A percentile compares a stretch with the other conserved stretches of the same genome.
Conservation (phyloP, 2,329 filamentous ascomycete genomes). For the Trichoderma gracile region DNA sequence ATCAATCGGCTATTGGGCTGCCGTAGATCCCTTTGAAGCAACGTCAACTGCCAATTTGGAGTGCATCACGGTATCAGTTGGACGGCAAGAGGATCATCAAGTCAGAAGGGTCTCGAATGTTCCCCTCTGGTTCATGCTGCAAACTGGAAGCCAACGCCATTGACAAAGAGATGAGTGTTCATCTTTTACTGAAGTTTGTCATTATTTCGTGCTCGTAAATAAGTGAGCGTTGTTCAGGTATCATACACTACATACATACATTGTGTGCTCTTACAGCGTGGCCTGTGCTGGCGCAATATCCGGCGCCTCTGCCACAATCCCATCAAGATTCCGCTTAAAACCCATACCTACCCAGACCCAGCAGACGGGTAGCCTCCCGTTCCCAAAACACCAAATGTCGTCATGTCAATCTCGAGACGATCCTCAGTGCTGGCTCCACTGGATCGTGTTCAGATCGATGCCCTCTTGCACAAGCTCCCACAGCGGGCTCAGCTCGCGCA, state of each 20-base stretch:
- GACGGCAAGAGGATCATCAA: not conserved
- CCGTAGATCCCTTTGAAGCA: not conserved
- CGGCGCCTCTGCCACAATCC: conserved; percentile 27
- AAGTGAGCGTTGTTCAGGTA: conserved; percentile 25
- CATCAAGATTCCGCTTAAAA: not conserved
- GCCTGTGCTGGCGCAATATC: conserved; percentile 29
- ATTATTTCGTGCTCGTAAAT: conserved; percentile 26
- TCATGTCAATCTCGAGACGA: not conserved
- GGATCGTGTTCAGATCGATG: conserved; percentile 90
- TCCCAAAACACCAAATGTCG: not conserved
- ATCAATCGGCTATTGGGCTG: not conserved
- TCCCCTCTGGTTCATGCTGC: not conserved
- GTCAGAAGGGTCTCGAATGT: not conserved
- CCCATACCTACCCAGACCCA: conserved; percentile 12
- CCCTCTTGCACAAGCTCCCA: conserved; percentile 99
- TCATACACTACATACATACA: conserved; percentile 30
- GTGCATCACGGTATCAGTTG: not conserved
- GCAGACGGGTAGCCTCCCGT: not conserved
- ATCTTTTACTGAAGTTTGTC: conserved; percentile 10
- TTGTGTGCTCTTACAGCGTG: conserved; percentile 36
- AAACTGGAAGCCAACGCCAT: not conserved
- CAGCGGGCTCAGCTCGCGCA: conserved; percentile 90
- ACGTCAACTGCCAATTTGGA: conserved; percentile 3
- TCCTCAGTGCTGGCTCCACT: conserved; percentile 92
- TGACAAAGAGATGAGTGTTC: not conserved